phyloP scores from a whole-genome alignment of 495 filamentous ascomycete species.

The Hypoxylon cercidicola region DNA sequence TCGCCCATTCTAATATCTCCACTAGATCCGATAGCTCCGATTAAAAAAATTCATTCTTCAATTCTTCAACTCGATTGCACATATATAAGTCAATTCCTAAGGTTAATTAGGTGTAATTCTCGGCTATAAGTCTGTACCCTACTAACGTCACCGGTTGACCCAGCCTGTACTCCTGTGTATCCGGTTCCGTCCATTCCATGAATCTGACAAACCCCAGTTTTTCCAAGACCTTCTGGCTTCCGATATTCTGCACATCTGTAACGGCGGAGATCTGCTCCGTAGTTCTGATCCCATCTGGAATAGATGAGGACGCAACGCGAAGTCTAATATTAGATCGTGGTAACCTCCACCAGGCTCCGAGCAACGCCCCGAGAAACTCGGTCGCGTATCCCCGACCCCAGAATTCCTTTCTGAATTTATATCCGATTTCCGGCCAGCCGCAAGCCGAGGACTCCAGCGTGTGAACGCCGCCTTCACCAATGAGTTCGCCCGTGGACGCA shows the following conservation, averaged over 20 bases:
- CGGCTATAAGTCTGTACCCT: conserved; percentile 4
- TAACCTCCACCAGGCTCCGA: conserved; percentile 51
- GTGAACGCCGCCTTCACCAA: conserved; percentile 54
- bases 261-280: conserved; percentile 22
- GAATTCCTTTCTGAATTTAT: conserved; percentile 54
- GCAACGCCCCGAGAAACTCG: conserved; percentile 56
- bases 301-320: conserved; percentile 6
- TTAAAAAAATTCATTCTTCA: too few species aligned
- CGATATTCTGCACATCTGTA: conserved; percentile 8
- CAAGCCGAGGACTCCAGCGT: conserved; percentile 25
- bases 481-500: conserved; percentile 47
- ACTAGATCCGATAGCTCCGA: too few species aligned
- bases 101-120: too few species aligned
- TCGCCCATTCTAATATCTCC: too few species aligned
- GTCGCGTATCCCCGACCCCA: conserved; percentile 60
- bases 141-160: conserved; percentile 20
- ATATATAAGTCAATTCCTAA: too few species aligned
- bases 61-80: too few species aligned
- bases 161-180: conserved; percentile 11
- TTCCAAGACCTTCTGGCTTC: conserved; percentile 25
- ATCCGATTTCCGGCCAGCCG: conserved; percentile 62
- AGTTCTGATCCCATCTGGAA: background rate
- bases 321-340: conserved; percentile 34
- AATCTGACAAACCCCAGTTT: conserved; percentile 27
- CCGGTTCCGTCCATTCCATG: conserved; percentile 17